Evolutionary conservation across 108 stramenopile species (phyloP), one percentile per base, ranked within the genome.

Genomic region (Cyclotella kingstonii): DNA sequence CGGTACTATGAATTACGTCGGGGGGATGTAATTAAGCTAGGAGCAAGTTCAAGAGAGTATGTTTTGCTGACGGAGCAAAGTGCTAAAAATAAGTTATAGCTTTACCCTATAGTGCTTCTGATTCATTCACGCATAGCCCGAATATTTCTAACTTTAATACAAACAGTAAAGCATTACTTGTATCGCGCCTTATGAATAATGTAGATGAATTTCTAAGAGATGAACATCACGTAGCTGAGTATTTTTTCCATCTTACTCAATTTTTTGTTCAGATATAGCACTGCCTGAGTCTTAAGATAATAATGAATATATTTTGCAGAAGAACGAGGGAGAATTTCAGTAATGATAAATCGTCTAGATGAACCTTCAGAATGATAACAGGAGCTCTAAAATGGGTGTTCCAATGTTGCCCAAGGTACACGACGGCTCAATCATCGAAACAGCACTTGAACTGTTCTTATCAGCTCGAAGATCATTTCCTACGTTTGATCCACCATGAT

Each of bases 1-100:
- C 80, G 98, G 12, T 99, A 99, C 81, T 92, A 96, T 68, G 89
- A 97, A 60, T 65, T 95, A 23, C 81, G 83, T 64, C 89, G 86
- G 74, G 89, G 90, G 23, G 98, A 99, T 77, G 87, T 95, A 3
- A 55, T 98, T 9, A 82, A 72, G 7, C 89, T 99, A 62, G 98
- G 95, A 12, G 78, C 74, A 12, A 90, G 87, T 38, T 83, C 89
- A 2, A 78, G 98, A 19, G 97, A 98, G 68, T 99, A 98, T 68
- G 95, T 99, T 0, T 66, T 99, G 38, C 57, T 99, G 60, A 83
- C 94, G 15, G 98, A 91, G 36, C 61, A 63, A 49, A 72, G 70
- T 52, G 50, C 70, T 11, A 72, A 44, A 49, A 72, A 55, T 33
- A 55, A 62, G 14, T 51, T 72, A 43, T 64, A 45, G 31, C 2